Base-by-base conservation (phyloP, 805 yeast genomes). In the Kregervanrija delftensis region DNA sequence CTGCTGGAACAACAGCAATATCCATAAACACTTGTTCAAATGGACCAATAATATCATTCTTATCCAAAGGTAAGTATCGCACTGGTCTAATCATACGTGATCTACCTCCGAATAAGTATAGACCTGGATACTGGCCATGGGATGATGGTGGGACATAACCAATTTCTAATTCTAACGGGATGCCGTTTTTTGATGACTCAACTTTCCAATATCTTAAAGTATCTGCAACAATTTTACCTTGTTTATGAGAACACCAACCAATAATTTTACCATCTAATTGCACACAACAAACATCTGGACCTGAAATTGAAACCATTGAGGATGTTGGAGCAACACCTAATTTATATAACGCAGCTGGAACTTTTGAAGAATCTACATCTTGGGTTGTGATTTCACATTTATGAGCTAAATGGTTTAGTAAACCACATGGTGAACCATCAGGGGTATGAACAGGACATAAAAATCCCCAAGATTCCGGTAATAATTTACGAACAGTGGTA, bases 391-490 rank as follows among this genome's bases (percentile, higher is more conserved):
- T 85, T 56, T 76, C 74, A 75, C 99, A 93, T 66, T 87, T 89
- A 69, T 93, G 97, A 9, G 98, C 84, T 70, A 93, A 81, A 74
- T 93, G 99, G 68, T 93, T 93, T 59, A 93, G 72, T 64, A 93
- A 74, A 72, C 99, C 99, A 81, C 99, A 93, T 15, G 99, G 99
- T 42, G 98, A 86, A 57, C 99, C 99, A 83, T 93, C 99, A 5
- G 99, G 99, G 11, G 99, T 93, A 66, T 93, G 99, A 17, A 93
- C 99, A 11, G 99, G 99, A 69, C 99, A 93, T 56, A 93, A 69
- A 77, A 93, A 93, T 3, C 99, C 99, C 99, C 99, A 93, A 1
- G 96, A 86, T 66, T 93, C 99, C 1, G 99, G 99, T 47, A 93
- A 75, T 57, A 93, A 72, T 65, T 93, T 93, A 72, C 99, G 81